phyloP scores from a whole-genome alignment of 352 stramenopile species.

The Pythium periplocum region DNA sequence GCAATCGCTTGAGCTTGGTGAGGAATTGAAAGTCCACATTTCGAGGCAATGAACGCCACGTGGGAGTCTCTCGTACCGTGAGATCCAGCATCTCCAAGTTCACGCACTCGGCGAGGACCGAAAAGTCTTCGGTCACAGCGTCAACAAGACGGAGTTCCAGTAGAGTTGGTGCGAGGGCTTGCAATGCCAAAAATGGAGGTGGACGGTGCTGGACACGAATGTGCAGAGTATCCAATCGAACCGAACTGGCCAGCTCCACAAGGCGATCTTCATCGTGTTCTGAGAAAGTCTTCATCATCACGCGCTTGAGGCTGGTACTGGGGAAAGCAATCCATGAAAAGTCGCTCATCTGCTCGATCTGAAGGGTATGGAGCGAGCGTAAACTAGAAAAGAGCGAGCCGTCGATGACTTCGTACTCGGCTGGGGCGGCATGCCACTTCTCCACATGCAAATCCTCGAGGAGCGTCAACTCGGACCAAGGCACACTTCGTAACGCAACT shows the following conservation, averaged over 20 bases:
- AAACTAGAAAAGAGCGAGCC: slow-evolving; percentile 15
- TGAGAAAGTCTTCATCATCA: slow-evolving; percentile 13
- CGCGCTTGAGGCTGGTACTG: slow-evolving; percentile 9
- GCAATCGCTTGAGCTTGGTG: slow-evolving; percentile 22
- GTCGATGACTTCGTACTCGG: slow-evolving; percentile 22
- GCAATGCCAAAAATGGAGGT: slow-evolving; percentile 9
- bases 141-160: slow-evolving; percentile 18
- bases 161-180: slow-evolving; percentile 9
- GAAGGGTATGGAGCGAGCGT: slow-evolving; percentile 6
- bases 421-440: slow-evolving; percentile 14
- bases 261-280: slow-evolving; percentile 19
- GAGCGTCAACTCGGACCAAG: slow-evolving; percentile 6
- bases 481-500: slow-evolving; percentile 13
- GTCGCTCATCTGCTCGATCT: slow-evolving; percentile 22
- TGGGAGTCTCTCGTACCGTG: slow-evolving; percentile 16
- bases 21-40: slow-evolving; percentile 41
- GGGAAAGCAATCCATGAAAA: slow-evolving; percentile 18
- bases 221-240: slow-evolving; percentile 12
- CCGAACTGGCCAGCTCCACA: slow-evolving; percentile 7
- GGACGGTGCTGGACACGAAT: slow-evolving; percentile 14
- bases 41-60: slow-evolving; percentile 15
- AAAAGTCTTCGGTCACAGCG: slow-evolving; percentile 15
- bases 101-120: slow-evolving; percentile 5
- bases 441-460: slow-evolving; percentile 18
- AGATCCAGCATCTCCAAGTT: slow-evolving; percentile 21